A percentile compares a stretch with the other conserved stretches of the same genome.
Evolutionary conservation across 2,329 filamentous ascomycete genomes (phyloP).

Genomic region (Sordariomycetes sp.): DNA sequence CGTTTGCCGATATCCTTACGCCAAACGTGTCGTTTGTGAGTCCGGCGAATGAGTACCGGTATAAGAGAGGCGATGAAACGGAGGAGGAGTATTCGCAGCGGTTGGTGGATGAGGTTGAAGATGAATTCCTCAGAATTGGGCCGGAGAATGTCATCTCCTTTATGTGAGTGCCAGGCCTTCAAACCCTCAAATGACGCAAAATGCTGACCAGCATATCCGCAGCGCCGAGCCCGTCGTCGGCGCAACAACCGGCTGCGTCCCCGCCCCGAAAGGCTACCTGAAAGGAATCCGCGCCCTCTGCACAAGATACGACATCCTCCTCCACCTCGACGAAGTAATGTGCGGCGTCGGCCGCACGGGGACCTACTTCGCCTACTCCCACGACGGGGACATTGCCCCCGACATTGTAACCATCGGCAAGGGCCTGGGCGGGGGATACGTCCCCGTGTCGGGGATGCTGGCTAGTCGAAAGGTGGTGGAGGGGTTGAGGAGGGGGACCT

Average conservation of each 20-base stretch:
- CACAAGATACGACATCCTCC: constrained; percentile 54
- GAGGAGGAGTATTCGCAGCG: constrained; percentile 45
- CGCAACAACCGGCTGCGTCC: constrained; percentile 45
- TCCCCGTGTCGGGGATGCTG: constrained; percentile 46
- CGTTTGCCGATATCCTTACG: constrained; percentile 45
- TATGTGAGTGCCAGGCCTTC: constrained; percentile 22
- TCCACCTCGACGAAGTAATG: constrained; percentile 76
- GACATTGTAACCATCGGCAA: constrained; percentile 58
- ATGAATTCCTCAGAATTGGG: constrained; percentile 50
- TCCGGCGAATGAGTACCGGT: constrained; percentile 54
- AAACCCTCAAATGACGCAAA: background rate
- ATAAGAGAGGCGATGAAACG: constrained; percentile 33
- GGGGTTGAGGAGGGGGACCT: constrained; percentile 20
- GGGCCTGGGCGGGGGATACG: constrained; percentile 50
- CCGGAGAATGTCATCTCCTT: constrained; percentile 58
- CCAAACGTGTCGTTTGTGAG: constrained; percentile 46
- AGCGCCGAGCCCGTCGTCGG: too few relatives aligned
- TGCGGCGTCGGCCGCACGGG: constrained; percentile 49
- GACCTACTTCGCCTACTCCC: constrained; percentile 47
- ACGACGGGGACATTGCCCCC: constrained; percentile 37
- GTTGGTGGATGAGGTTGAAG: constrained; percentile 51
- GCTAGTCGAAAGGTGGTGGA: constrained; percentile 36
- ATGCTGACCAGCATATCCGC: too few relatives aligned
- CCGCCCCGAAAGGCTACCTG: constrained; percentile 55
- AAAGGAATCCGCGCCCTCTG: constrained; percentile 55